Base-by-base conservation (phyloP, 2,329 filamentous ascomycete species). In the Trichoderma sp. region DNA sequence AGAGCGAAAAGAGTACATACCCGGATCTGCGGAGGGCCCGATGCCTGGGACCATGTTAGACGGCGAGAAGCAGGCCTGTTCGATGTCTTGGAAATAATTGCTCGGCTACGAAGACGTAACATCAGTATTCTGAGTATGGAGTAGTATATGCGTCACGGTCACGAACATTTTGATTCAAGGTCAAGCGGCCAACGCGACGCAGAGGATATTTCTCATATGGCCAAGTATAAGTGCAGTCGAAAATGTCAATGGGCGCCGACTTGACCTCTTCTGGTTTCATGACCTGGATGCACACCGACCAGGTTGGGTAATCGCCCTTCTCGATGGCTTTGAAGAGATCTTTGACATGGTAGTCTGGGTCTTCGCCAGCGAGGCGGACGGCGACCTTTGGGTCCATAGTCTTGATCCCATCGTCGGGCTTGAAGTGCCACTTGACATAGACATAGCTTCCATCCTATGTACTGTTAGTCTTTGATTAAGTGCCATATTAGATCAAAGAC, bases 201-300 rank as follows among this genome's bases (percentile, higher is more conserved):
- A 91, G 82, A 2, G 91, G 90, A 39, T 90, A 88, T 59, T 90
- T 85, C 20, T 80, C 82, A 71, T 91, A 88, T 3, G 90, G 90
- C 90, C 90, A 92, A 75, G 90, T 85, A 80, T 92, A 91, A 61
- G 91, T 93, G 73, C 91, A 81, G 77, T 93, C 91, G 73, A 93
- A 91, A 73, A 92, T 82, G 79, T 90, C 90, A 58, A 67, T 67
- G 23, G 64, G 64, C 6, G 64, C 64, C 83, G 86, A 89, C 43
- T 83, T 83, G 77, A 89, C 89, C 75, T 91, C 84, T 73, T 88
- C 86, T 0, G 89, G 89, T 23, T 85, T 87, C 73, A 92, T 84
- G 9, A 88, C 84, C 79, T 93, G 91, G 2, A 91, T 84, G 73
- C 88, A 90, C 72, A 88, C 85, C 20, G 85, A 88, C 90, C 90